These are phyloP conservation scores for Pseudocohnilembus persalinus DNA, from an alignment of 169 alveolate species.

Conservation along the genomic window DNA sequence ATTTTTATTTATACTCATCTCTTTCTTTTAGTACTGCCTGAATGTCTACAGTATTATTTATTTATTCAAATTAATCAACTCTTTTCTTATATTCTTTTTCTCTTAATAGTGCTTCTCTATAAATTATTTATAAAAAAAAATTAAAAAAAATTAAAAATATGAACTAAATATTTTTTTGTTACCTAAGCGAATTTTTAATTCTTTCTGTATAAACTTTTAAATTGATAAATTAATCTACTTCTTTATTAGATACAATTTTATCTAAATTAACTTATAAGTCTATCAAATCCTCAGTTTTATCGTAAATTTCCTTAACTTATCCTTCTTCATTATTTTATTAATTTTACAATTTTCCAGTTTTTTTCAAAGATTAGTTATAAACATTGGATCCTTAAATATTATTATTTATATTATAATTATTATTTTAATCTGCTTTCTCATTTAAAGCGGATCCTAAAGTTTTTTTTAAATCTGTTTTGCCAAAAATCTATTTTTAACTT, in stretches of 20 bases:
- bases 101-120: slow-evolving; percentile 10
- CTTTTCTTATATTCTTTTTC: slow-evolving; percentile 16
- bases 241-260: slow-evolving; percentile 1
- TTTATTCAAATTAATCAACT: slow-evolving; percentile 13
- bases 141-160: not conserved
- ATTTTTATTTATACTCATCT: slow-evolving; percentile 18
- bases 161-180: not conserved
- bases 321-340: too few species aligned
- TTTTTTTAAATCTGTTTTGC: not conserved
- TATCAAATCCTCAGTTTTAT: not conserved
- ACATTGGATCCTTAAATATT: too few species aligned
- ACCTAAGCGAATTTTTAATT: slow-evolving; percentile 17
- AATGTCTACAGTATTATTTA: slow-evolving; percentile 17
- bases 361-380: too few species aligned
- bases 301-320: not conserved
- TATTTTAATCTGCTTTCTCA: not conserved
- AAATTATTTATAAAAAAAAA: not conserved
- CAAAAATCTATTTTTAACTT: too few species aligned
- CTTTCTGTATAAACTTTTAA: slow-evolving; percentile 6
- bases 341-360: not conserved
- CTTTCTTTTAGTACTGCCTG: slow-evolving; percentile 11
- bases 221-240: not conserved
- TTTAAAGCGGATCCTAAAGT: not conserved
- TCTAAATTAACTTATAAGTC: slow-evolving; percentile 8
- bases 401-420: too few species aligned